phyloP scores from a whole-genome alignment of 768 basidiomycete species.

The Tylopilus balloui region DNA sequence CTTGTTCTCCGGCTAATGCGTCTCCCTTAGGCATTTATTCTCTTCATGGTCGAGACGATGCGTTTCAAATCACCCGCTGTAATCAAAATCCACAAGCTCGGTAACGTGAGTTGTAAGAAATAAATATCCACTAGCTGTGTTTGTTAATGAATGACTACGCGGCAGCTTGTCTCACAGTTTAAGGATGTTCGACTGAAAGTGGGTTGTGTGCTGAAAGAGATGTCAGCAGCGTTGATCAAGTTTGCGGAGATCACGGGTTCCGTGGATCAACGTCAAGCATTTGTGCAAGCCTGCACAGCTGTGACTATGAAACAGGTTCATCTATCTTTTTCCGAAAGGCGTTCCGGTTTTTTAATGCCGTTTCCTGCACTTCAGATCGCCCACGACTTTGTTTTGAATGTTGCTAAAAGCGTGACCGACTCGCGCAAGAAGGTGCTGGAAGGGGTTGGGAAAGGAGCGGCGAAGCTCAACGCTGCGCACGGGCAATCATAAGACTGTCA shows the following conservation, averaged over 20 bases:
- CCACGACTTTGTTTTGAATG: conserved; percentile 55
- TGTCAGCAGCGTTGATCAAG: conserved; percentile 50
- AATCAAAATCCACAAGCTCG: conserved; percentile 70
- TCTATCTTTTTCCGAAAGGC: background rate
- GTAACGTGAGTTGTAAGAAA: conserved; percentile 46
- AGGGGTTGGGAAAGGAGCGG: conserved; percentile 66
- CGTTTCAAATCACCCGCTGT: conserved; percentile 70
- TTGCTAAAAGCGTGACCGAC: conserved; percentile 64
- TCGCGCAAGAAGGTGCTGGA: conserved; percentile 68
- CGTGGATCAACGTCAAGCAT: conserved; percentile 46
- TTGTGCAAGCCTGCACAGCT: conserved; percentile 49
- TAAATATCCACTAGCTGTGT: background rate
- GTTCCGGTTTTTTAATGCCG: background rate
- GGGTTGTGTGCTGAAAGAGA: conserved; percentile 47
- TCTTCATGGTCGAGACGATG: conserved; percentile 63
- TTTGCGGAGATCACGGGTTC: conserved; percentile 50
- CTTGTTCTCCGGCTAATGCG: background rate
- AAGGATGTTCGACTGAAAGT: conserved; percentile 59
- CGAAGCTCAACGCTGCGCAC: conserved; percentile 45
- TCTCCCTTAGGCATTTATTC: conserved; percentile 56
- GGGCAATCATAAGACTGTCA: conserved; percentile 20
- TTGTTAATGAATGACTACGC: conserved; percentile 3
- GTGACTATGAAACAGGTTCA: conserved; percentile 36
- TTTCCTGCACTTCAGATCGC: conserved; percentile 43
- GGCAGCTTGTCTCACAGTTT: conserved; percentile 61